Percentiles rank a stretch among this genome's conserved stretches.
These are phyloP conservation scores for Neurospora terricola DNA, from an alignment of 495 filamentous ascomycete species.

Conservation along the genomic window DNA sequence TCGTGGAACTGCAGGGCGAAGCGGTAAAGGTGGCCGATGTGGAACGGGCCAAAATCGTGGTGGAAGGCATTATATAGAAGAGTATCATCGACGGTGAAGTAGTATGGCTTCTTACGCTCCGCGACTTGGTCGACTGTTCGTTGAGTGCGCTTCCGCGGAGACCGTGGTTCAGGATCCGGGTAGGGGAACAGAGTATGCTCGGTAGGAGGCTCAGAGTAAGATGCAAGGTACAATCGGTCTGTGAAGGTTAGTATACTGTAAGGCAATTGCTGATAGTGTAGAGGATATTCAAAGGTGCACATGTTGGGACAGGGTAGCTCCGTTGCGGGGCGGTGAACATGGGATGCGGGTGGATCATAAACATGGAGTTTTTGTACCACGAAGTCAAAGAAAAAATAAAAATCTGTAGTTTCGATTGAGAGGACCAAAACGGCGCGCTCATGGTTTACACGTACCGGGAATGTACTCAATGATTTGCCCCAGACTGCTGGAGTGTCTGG, in stretches of 20 bases:
- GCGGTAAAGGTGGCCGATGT: slow-evolving; percentile 93
- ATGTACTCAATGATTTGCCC: slow-evolving; percentile 51
- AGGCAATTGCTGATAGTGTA: slow-evolving; percentile 9
- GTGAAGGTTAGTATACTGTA: slow-evolving; percentile 26
- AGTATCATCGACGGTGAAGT: slow-evolving; percentile 90
- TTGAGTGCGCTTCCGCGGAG: slow-evolving; percentile 67
- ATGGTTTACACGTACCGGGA: slow-evolving; percentile 33
- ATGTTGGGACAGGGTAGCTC: background rate
- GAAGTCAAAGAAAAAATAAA: background rate
- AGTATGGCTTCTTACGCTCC: slow-evolving; percentile 55
- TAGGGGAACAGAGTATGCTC: slow-evolving; percentile 82
- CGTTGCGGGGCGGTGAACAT: background rate
- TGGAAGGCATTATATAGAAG: slow-evolving; percentile 97
- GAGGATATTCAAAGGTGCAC: slow-evolving; percentile 1
- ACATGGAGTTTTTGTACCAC: background rate
- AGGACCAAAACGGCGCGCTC: background rate
- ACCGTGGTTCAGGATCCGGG: slow-evolving; percentile 40
- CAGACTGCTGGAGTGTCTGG: slow-evolving; percentile 28
- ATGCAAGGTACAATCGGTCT: slow-evolving; percentile 93
- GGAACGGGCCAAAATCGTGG: slow-evolving; percentile 93
- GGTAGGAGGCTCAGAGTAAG: slow-evolving; percentile 74
- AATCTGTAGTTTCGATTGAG: background rate
- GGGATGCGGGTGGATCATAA: background rate
- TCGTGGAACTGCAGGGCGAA: slow-evolving; percentile 94
- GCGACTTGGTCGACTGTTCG: slow-evolving; percentile 49